Conservation (phyloP, 805 yeast species). For the Hagleromyces aurorensis region DNA sequence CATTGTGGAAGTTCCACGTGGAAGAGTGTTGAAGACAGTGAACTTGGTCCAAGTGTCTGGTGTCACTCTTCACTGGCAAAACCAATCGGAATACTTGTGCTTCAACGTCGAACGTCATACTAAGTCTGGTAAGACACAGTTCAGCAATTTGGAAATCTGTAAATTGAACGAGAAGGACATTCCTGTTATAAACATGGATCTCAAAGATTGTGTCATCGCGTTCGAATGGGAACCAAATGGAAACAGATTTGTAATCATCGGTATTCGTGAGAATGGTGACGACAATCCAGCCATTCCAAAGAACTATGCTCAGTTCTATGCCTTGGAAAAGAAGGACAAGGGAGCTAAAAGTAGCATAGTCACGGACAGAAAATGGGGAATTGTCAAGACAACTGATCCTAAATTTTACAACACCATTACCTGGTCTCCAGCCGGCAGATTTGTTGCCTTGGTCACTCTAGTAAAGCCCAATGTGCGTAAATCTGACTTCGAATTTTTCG, state of each 20-base stretch:
- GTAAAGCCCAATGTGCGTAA: slow-evolving; percentile 39
- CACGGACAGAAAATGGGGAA: slow-evolving; percentile 47
- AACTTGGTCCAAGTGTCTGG: slow-evolving; percentile 92
- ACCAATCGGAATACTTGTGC: slow-evolving; percentile 72
- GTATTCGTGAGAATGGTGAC: slow-evolving; percentile 44
- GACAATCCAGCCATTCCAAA: slow-evolving; percentile 56
- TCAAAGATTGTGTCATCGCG: slow-evolving; percentile 78
- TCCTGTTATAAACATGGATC: slow-evolving; percentile 91
- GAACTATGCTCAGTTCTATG: slow-evolving; percentile 71
- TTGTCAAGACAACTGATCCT: slow-evolving; percentile 48
- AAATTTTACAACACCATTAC: slow-evolving; percentile 63
- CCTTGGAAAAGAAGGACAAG: slow-evolving; percentile 59
- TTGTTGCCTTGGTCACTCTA: slow-evolving; percentile 47
- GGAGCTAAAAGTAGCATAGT: slow-evolving; percentile 32
- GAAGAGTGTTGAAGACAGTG: slow-evolving; percentile 77
- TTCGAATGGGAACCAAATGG: slow-evolving; percentile 96
- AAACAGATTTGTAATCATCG: slow-evolving; percentile 76
- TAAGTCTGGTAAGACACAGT: slow-evolving; percentile 84
- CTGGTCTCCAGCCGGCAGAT: slow-evolving; percentile 94
- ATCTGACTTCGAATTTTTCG: slow-evolving; percentile 79
- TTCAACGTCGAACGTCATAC: slow-evolving; percentile 96
- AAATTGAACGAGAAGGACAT: slow-evolving; percentile 79
- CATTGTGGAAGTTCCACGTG: slow-evolving; percentile 78
- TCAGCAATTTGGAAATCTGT: slow-evolving; percentile 89
- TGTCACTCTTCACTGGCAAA: slow-evolving; percentile 91